A percentile compares a stretch with the other conserved stretches of the same genome.
These are phyloP conservation scores for Xylariales sp. DNA, from an alignment of 2,329 filamentous ascomycete genomes.

Conservation along the genomic window DNA sequence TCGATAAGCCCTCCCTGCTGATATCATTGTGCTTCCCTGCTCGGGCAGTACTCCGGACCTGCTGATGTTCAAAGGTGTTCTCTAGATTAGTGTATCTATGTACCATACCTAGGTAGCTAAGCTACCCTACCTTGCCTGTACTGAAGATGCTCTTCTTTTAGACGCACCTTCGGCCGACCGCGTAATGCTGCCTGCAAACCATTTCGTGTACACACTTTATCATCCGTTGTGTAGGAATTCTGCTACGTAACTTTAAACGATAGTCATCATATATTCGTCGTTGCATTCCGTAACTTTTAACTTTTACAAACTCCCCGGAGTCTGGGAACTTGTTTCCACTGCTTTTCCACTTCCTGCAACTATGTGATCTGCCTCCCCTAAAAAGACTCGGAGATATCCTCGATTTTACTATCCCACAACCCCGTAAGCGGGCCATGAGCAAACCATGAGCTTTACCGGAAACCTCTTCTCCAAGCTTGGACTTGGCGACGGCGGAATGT, in stretches of 20 bases:
- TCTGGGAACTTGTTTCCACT: neutral
- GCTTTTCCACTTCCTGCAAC: neutral
- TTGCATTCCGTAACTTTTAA: too few relatives aligned
- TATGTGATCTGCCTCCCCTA: neutral
- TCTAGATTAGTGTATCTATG: neutral
- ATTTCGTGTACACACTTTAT: too few relatives aligned
- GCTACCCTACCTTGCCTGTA: too few relatives aligned
- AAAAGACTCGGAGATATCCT: constrained; percentile 3
- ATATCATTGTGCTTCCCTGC: constrained; percentile 32
- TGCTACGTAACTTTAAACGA: too few relatives aligned
- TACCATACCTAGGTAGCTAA: too few relatives aligned
- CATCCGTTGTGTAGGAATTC: too few relatives aligned
- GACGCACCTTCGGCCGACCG: too few relatives aligned
- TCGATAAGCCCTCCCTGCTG: constrained; percentile 34
- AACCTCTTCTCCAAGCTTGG: constrained; percentile 47
- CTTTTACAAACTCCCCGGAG: neutral
- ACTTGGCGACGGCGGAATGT: constrained; percentile 42
- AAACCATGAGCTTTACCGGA: constrained; percentile 45
- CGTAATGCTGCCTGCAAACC: too few relatives aligned
- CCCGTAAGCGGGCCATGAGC: neutral
- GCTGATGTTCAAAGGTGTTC: neutral
- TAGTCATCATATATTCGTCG: too few relatives aligned
- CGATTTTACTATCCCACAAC: neutral
- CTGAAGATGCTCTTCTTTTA: too few relatives aligned
- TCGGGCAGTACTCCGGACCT: too few relatives aligned